Conservation (phyloP, 2,329 filamentous ascomycete species). For the Nemania bipapillata region DNA sequence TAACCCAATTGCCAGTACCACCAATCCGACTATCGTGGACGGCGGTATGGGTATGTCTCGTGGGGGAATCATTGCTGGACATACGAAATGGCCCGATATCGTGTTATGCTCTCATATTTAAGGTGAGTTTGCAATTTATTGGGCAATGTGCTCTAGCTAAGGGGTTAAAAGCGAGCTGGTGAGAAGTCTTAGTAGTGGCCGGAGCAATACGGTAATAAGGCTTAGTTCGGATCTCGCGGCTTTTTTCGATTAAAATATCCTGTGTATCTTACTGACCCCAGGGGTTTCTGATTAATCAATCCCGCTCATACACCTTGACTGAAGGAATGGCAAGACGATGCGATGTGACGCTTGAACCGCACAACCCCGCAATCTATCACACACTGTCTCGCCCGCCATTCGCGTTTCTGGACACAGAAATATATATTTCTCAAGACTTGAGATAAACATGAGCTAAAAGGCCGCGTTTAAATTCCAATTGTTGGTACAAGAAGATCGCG, state of each 20-base stretch:
- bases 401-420: not conserved
- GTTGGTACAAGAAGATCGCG: not conserved
- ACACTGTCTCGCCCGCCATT: not conserved
- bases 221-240: not conserved
- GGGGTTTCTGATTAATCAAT: not conserved
- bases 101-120: not conserved
- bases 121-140: not conserved
- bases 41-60: not conserved
- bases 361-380: not conserved
- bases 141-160: not conserved
- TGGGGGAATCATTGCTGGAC: not conserved
- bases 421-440: not conserved
- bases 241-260: not conserved
- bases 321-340: not conserved
- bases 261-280: not conserved
- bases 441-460: not conserved
- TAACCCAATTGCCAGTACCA: not conserved
- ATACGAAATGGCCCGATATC: not conserved
- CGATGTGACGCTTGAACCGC: not conserved
- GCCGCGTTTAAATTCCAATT: not conserved
- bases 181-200: not conserved
- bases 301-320: not conserved
- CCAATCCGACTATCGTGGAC: not conserved
- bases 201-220: not conserved
- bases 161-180: not conserved